Base-by-base conservation (phyloP, 768 basidiomycete genomes). In the Lanmaoa pseudosensibilis region DNA sequence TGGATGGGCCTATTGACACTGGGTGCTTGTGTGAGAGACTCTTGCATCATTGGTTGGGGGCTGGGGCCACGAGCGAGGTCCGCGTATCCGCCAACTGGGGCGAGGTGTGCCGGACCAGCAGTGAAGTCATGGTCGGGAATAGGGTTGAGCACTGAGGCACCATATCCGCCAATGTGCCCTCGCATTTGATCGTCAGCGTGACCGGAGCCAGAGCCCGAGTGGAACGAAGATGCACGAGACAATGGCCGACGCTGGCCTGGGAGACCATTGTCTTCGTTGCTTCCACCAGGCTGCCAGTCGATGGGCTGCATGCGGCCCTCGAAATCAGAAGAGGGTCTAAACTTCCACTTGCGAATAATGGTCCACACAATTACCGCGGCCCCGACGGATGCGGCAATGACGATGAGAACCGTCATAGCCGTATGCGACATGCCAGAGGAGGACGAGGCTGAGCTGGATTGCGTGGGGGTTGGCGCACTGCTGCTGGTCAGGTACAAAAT, bases 291-390 rank as follows among this genome's bases (percentile, higher is more conserved):
- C 67, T 88, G 84, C 90, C 90, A 94, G 75, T 92, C 86, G 68
- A 94, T 91, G 57, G 93, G 92, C 56, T 88, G 83, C 76, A 95
- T 83, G 62, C 92, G 90, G 58, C 85, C 83, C 64, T 91, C 88
- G 69, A 94, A 94, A 64, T 83, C 80, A 66, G 83, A 79, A 32
- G 92, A 93, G 55, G 88, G 84, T 52, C 83, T 84, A 67, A 94
- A 85, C 76, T 93, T 92, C 88, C 90, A 93, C 73, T 94, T 93
- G 76, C 92, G 87, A 78, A 94, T 89, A 67, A 92, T 74, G 46
- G 92, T 94, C 92, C 92, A 95, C 59, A 88, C 77, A 62, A 93
- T 84, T 54, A 81, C 80, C 50, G 87, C 67, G 32, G 80, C 87
- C 50, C 84, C 92, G 41, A 93, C 63, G 45, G 78, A 83, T 7